phyloP scores from a whole-genome alignment of 2,329 filamentous ascomycete genomes.

The Xylaria sp. region DNA sequence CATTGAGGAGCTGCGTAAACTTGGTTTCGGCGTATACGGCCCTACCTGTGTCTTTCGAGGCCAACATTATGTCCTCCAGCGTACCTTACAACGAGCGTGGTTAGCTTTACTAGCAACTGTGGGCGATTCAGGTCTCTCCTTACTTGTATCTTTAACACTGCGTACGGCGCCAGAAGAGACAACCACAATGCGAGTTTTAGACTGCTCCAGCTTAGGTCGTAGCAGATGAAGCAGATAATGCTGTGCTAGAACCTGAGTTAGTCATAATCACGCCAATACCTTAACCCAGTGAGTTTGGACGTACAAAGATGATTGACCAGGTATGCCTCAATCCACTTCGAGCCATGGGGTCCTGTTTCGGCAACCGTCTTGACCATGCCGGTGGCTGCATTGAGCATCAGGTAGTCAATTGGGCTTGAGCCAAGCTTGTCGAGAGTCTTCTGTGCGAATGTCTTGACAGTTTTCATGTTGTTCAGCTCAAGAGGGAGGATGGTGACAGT shows the following conservation, averaged over 20 bases:
- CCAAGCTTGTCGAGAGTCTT: slow-evolving; percentile 57
- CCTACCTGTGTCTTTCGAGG: slow-evolving; percentile 50
- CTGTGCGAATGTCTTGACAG: slow-evolving; percentile 60
- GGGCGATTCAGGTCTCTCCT: slow-evolving; percentile 20
- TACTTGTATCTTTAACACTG: slow-evolving; percentile 54
- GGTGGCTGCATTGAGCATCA: slow-evolving; percentile 63
- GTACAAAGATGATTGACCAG: slow-evolving; percentile 65
- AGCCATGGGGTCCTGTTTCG: slow-evolving; percentile 53
- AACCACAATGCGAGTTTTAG: slow-evolving; percentile 60
- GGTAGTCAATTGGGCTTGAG: slow-evolving; percentile 57
- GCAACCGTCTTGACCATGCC: slow-evolving; percentile 51
- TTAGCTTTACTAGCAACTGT: slow-evolving; percentile 13
- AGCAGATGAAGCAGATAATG: slow-evolving; percentile 64
- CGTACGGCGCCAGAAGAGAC: slow-evolving; percentile 63
- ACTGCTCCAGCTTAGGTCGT: slow-evolving; percentile 59
- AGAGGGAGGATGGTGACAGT: slow-evolving; percentile 59
- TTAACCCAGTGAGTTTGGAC: slow-evolving; percentile 28
- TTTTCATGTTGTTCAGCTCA: slow-evolving; percentile 58
- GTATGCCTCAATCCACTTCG: slow-evolving; percentile 62
- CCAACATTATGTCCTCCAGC: slow-evolving; percentile 48
- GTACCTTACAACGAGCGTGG: slow-evolving; percentile 37
- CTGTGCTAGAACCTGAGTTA: slow-evolving; percentile 55
- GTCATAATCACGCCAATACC: background rate
- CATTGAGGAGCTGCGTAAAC: slow-evolving; percentile 62
- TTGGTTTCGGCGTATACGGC: slow-evolving; percentile 59